phyloP scores from a whole-genome alignment of 1,284 basidiomycete species.

The Naganishia liquefaciens region DNA sequence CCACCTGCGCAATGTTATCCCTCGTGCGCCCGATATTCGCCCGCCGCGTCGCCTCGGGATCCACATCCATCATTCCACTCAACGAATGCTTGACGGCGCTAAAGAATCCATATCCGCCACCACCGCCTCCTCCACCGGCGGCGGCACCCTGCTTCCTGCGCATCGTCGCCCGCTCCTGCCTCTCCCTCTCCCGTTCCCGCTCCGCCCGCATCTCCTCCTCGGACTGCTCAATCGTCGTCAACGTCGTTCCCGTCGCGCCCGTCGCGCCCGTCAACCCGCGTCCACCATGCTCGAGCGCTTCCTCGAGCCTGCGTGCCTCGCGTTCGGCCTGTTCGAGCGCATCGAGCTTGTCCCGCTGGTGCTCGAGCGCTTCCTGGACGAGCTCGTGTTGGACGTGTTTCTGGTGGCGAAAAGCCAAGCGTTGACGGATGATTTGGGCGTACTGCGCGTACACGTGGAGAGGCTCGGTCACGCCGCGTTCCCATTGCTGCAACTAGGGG shows the following conservation, averaged over 20 bases:
- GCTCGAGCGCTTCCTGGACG: constrained; percentile 86
- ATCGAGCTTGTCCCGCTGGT: constrained; percentile 81
- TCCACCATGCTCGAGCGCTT: constrained; percentile 65
- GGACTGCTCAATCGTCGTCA: constrained; percentile 25
- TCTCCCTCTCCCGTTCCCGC: constrained; percentile 34
- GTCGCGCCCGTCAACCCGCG: constrained; percentile 36
- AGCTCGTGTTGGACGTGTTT: constrained; percentile 98
- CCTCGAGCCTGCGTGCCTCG: constrained; percentile 84
- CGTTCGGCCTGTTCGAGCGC: constrained; percentile 89
- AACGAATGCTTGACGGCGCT: constrained; percentile 92
- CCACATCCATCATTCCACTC: constrained; percentile 97
- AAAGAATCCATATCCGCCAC: constrained; percentile 81
- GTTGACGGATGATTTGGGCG: constrained; percentile 86
- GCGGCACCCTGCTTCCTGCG: constrained; percentile 1
- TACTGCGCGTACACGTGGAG: constrained; percentile 96
- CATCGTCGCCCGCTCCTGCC: constrained; percentile 33
- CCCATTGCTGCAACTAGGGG: constrained; percentile 88
- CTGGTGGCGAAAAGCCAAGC: constrained; percentile 92
- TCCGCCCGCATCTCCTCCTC: constrained; percentile 34
- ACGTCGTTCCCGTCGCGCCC: too few relatives aligned
- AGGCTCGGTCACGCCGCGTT: constrained; percentile 92
- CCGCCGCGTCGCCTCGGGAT: constrained; percentile 91
- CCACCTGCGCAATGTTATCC: constrained; percentile 88
- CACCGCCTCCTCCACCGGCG: constrained; percentile 27
- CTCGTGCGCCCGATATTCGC: constrained; percentile 90